Evolutionary conservation across 371 early-diverging fungal genomes (phyloP), one percentile per base, ranked within the genome.

Genomic region (Parasitella parasitica): DNA sequence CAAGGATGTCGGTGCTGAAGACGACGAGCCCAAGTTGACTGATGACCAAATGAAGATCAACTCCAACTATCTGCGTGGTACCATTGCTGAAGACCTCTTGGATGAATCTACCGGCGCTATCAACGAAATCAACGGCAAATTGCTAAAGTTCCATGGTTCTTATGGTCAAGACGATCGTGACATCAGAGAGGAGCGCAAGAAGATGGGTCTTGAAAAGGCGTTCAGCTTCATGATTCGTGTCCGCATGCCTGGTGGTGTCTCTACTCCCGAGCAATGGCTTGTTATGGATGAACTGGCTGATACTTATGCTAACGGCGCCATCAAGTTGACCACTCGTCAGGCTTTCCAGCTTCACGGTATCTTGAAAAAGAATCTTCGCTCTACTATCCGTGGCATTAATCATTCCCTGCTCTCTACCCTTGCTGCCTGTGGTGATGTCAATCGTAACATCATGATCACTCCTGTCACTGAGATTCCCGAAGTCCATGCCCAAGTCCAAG

Each of bases 121-220:
- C 35, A 77, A 82, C 54, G 95, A 95, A 77, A 87, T 84, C 70
- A 94, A 95, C 77, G 91, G 91, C 70, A 94, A 94, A 79, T 71
- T 96, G 70, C 89, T 91, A 64, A 96, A 96, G 81, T 95, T 95
- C 89, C 97, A 96, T 75, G 97, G 97, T 63, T 95, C 91, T 41
- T 96, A 96, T 81, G 90, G 91, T 76, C 97, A 96, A 69, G 97
- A 96, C 72, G 97, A 96, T 75, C 91, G 97, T 67, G 97, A 96
- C 78, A 72, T 95, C 37, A 88, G 97, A 56, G 93, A 91, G 28
- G 89, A 88, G 59, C 88, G 95, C 48, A 83, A 89, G 73, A 86
- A 90, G 71, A 89, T 87, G 67, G 94, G 94, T 58, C 74, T 93
- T 6, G 95, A 95, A 77, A 89, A 89, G 76, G 95, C 95, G 13